A percentile compares a stretch with the other conserved stretches of the same genome.
Evolutionary conservation across 208 protist genomes (phyloP).

Genomic region (Naegleria gruberi): DNA sequence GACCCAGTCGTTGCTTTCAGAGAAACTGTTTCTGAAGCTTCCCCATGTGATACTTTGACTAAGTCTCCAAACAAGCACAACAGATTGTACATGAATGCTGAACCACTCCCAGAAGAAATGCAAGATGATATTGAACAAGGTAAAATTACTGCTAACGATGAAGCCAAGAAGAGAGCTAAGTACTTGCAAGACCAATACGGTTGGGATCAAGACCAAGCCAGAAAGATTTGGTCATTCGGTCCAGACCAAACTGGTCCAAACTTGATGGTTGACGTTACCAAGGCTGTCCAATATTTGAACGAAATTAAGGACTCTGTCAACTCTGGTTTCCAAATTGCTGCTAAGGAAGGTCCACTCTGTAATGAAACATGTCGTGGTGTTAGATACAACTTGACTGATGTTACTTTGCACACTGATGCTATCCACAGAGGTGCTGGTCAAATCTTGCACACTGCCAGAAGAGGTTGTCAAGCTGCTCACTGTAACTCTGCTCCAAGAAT

Average conservation of each 20-base stretch:
- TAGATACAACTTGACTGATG: conserved; percentile 90
- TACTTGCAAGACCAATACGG: conserved; percentile 74
- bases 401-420: conserved; percentile 95
- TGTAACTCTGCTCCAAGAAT: conserved; percentile 81
- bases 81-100: conserved; percentile 86
- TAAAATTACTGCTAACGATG: conserved; percentile 65
- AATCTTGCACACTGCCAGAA: conserved; percentile 90
- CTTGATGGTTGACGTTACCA: conserved; percentile 91
- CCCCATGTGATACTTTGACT: conserved; percentile 53
- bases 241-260: conserved; percentile 91
- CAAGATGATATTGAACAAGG: conserved; percentile 84
- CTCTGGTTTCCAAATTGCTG: conserved; percentile 87
- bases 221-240: conserved; percentile 97
- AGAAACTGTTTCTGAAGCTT: conserved; percentile 87
- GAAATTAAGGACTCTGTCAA: conserved; percentile 96
- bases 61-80: conserved; percentile 99
- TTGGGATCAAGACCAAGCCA: conserved; percentile 81
- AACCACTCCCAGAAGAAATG: conserved; percentile 80
- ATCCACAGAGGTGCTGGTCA: conserved; percentile 97
- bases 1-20: conserved; percentile 97
- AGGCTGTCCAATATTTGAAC: conserved; percentile 95
- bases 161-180: conserved; percentile 77
- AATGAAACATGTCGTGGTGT: conserved; percentile 93
- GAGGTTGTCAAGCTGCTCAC: conserved; percentile 83
- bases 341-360: conserved; percentile 85